A percentile compares a stretch with the other conserved stretches of the same genome.
These are phyloP conservation scores for Lobulomyces angularis DNA, from an alignment of 192 early-diverging fungal genomes.

Conservation along the genomic window DNA sequence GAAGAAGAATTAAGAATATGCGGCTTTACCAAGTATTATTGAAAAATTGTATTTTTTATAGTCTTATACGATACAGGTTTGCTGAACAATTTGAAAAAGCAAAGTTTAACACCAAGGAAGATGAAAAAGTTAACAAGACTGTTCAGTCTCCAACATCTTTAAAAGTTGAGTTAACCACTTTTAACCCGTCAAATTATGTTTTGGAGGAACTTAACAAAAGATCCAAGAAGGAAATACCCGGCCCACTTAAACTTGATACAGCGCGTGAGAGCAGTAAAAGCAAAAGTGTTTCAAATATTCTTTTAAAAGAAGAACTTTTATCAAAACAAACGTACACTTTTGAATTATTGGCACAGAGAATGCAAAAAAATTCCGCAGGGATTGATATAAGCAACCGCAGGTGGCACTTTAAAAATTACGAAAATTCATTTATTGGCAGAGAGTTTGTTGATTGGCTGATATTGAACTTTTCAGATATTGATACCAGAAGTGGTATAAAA, in stretches of 20 bases:
- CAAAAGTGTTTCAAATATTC: too few relatives aligned
- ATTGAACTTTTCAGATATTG: slow-evolving; percentile 56
- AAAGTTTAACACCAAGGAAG: slow-evolving; percentile 29
- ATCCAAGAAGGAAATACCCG: slow-evolving; percentile 3
- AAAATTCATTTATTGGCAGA: slow-evolving; percentile 60
- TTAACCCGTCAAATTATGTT: too few relatives aligned
- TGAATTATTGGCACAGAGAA: slow-evolving; percentile 42
- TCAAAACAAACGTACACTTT: slow-evolving; percentile 33
- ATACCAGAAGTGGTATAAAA: too few relatives aligned
- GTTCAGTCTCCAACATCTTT: too few relatives aligned
- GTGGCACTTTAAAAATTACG: slow-evolving; percentile 75
- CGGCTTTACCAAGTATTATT: too few relatives aligned
- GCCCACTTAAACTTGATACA: too few relatives aligned
- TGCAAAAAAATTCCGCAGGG: slow-evolving; percentile 63
- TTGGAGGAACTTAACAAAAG: background rate
- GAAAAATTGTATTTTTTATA: too few relatives aligned
- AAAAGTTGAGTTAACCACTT: too few relatives aligned
- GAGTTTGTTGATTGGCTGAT: slow-evolving; percentile 86
- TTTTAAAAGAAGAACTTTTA: too few relatives aligned
- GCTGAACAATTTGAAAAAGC: slow-evolving; percentile 66
- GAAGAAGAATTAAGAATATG: slow-evolving; percentile 81
- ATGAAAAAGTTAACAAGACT: too few relatives aligned
- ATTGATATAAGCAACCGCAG: slow-evolving; percentile 60
- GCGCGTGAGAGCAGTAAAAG: too few relatives aligned
- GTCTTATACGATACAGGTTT: too few relatives aligned